These are phyloP conservation scores for Clarireedia monteithiana DNA, from an alignment of 2,329 filamentous ascomycete genomes.

Conservation along the genomic window DNA sequence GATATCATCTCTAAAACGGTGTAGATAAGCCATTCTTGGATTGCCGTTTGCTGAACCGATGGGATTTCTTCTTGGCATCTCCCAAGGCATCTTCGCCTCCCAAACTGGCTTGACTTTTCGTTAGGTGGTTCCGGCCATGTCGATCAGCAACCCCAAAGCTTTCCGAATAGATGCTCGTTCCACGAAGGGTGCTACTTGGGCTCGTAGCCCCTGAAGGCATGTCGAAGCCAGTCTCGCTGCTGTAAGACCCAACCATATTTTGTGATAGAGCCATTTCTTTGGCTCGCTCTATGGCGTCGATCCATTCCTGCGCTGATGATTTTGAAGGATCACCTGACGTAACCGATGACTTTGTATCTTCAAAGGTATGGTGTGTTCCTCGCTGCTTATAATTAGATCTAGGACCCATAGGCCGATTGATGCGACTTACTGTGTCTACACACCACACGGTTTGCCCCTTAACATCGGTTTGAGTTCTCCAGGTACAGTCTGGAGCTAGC, in stretches of 20 bases:
- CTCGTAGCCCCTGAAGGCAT: constrained; percentile 68
- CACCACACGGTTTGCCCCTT: constrained; percentile 85
- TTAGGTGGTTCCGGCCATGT: constrained; percentile 48
- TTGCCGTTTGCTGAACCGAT: constrained; percentile 83
- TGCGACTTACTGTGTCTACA: constrained; percentile 75
- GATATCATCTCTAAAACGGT: constrained; percentile 33
- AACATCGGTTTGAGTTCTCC: constrained; percentile 73
- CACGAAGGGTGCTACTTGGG: constrained; percentile 62
- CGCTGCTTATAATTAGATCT: constrained; percentile 37
- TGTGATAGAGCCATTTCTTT: constrained; percentile 77
- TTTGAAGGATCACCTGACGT: constrained; percentile 54
- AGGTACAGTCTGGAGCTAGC: constrained; percentile 64
- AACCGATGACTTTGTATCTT: constrained; percentile 71
- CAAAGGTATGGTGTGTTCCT: constrained; percentile 87
- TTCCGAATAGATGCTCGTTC: constrained; percentile 45
- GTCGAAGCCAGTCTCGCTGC: constrained; percentile 59
- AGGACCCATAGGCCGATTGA: not conserved
- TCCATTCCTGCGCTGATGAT: constrained; percentile 79
- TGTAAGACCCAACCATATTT: constrained; percentile 57
- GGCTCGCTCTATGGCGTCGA: constrained; percentile 79
- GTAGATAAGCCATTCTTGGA: constrained; percentile 91
- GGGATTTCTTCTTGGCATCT: constrained; percentile 42
- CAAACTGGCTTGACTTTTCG: constrained; percentile 48
- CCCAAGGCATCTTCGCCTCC: constrained; percentile 32
- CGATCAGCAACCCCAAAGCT: constrained; percentile 44